phyloP scores from a whole-genome alignment of 2,329 filamentous ascomycete species.

The Alternaria sp. region DNA sequence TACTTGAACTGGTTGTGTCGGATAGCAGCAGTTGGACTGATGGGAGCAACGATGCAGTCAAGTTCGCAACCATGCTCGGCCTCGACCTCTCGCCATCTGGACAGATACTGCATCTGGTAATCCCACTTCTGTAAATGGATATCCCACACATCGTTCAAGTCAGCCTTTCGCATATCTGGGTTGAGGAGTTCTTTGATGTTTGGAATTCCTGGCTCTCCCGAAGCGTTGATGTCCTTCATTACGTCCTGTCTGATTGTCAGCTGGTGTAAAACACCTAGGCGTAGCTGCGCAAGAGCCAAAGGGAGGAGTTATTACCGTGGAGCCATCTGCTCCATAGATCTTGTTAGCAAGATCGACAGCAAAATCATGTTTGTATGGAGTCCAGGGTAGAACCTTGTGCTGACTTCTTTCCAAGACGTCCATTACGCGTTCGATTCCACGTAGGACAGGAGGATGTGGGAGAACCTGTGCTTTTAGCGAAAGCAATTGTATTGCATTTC shows the following conservation, averaged over 20 bases:
- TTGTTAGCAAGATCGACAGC: conserved; percentile 12
- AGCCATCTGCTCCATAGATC: conserved; percentile 4
- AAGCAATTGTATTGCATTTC: conserved; percentile 28
- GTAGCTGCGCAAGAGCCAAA: neutral
- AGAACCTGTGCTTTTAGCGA: conserved; percentile 6
- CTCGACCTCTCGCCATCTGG: conserved; percentile 4
- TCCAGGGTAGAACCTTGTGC: conserved; percentile 11
- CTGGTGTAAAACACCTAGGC: neutral
- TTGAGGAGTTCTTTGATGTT: conserved; percentile 19
- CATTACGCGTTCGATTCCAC: conserved; percentile 9
- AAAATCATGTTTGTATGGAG: conserved; percentile 8
- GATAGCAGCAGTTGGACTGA: conserved; percentile 31
- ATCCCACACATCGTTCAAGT: conserved; percentile 16
- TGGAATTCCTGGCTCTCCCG: conserved; percentile 15
- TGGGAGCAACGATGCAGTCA: conserved; percentile 17
- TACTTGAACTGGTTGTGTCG: conserved; percentile 18
- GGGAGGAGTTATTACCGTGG: neutral
- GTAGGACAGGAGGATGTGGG: conserved; percentile 11
- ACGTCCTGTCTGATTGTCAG: conserved; percentile 2
- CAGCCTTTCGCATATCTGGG: conserved; percentile 9
- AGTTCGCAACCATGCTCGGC: conserved; percentile 5
- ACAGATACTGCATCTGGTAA: conserved; percentile 13
- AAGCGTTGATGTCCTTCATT: conserved; percentile 59
- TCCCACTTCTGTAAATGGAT: conserved; percentile 18
- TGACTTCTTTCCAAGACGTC: neutral